phyloP scores from a whole-genome alignment of 352 stramenopile species.

The Phytophthora fragariae region DNA sequence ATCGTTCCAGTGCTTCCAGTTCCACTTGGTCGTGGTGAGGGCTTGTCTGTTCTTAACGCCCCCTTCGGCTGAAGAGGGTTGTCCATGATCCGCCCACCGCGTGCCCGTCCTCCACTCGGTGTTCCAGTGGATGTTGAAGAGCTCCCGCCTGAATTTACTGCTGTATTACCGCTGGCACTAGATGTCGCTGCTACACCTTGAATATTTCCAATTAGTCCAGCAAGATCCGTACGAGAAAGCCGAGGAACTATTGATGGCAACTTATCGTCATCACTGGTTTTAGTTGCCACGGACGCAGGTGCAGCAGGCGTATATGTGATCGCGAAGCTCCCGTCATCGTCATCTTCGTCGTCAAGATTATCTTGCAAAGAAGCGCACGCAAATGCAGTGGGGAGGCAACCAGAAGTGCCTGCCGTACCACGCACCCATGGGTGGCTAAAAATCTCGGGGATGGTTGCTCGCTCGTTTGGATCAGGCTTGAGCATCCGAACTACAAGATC shows the following conservation, averaged over 20 bases:
- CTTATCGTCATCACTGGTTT: conserved; percentile 58
- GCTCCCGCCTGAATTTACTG: conserved; percentile 12
- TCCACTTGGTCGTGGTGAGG: conserved; percentile 44
- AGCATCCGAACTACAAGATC: conserved; percentile 86
- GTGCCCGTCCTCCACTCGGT: conserved; percentile 40
- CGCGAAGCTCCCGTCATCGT: conserved; percentile 59
- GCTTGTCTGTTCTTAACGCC: conserved; percentile 50
- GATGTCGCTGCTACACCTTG: conserved; percentile 13
- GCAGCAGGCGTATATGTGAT: conserved; percentile 58
- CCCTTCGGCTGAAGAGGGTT: conserved; percentile 54
- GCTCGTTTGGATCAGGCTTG: conserved; percentile 80
- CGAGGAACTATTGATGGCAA: conserved; percentile 64
- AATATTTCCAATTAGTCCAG: conserved; percentile 2
- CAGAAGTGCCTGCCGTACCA: conserved; percentile 38
- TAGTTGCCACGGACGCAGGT: conserved; percentile 28
- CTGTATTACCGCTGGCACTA: conserved; percentile 3
- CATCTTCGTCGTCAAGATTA: conserved; percentile 41
- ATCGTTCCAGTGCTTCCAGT: conserved; percentile 33
- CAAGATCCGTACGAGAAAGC: conserved; percentile 52
- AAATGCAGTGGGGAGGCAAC: conserved; percentile 41
- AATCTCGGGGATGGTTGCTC: conserved; percentile 86
- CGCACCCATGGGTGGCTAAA: conserved; percentile 88
- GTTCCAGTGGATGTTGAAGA: conserved; percentile 37
- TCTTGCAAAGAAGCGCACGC: conserved; percentile 32
- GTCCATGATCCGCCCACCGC: conserved; percentile 58